Evolutionary conservation across 495 filamentous ascomycete species (phyloP).

Genomic region (Tetracladium marchalianum): DNA sequence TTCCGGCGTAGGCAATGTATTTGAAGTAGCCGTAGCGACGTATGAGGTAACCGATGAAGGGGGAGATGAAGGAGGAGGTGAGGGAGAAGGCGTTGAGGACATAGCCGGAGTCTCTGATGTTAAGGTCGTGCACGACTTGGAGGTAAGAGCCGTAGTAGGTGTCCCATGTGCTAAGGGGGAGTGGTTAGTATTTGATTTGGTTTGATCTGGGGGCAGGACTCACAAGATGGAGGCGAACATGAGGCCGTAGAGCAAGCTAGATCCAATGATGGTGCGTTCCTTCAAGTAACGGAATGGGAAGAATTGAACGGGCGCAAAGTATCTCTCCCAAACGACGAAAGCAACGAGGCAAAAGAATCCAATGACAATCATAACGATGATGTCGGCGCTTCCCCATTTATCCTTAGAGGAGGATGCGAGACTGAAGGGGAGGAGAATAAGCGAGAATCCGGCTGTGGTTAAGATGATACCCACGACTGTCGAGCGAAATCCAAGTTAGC

Average conservation of each 20-base stretch:
- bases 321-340: slow-evolving; percentile 50
- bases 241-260: slow-evolving; percentile 39
- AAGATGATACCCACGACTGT: slow-evolving; percentile 39
- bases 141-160: slow-evolving; percentile 57
- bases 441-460: slow-evolving; percentile 42
- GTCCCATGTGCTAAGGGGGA: slow-evolving; percentile 39
- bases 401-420: slow-evolving; percentile 35
- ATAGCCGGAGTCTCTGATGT: slow-evolving; percentile 47
- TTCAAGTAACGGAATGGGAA: slow-evolving; percentile 47
- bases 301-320: slow-evolving; percentile 41
- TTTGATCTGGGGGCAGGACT: slow-evolving; percentile 18
- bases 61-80: slow-evolving; percentile 55
- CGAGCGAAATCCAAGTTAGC: background rate
- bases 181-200: slow-evolving; percentile 23
- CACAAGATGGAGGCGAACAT: slow-evolving; percentile 52
- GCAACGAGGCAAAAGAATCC: slow-evolving; percentile 41
- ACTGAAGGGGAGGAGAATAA: slow-evolving; percentile 54
- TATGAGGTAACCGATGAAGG: slow-evolving; percentile 38
- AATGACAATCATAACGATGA: slow-evolving; percentile 50
- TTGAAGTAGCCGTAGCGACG: slow-evolving; percentile 46
- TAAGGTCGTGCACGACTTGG: slow-evolving; percentile 57
- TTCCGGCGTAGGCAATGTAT: slow-evolving; percentile 39
- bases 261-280: slow-evolving; percentile 48
- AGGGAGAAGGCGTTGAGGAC: slow-evolving; percentile 59
- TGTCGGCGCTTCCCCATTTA: slow-evolving; percentile 38